Evolutionary conservation across 805 yeast genomes (phyloP).

Genomic region (Candida adriatica): DNA sequence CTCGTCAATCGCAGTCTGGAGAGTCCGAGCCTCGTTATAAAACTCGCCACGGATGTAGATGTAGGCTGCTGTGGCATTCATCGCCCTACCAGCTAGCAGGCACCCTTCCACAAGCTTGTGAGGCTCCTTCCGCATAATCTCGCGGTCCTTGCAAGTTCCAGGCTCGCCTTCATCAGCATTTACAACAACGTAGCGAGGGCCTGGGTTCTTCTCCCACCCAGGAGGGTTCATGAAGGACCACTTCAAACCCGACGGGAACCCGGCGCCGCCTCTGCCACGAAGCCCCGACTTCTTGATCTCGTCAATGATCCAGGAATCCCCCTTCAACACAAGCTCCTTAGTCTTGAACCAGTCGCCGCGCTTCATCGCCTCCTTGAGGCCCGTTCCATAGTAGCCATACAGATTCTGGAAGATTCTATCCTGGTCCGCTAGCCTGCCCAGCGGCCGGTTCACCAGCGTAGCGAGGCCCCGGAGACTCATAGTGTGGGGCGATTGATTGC

Average conservation of each 20-base stretch:
- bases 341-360: constrained; percentile 94
- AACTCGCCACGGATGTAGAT: constrained; percentile 89
- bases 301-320: constrained; percentile 85
- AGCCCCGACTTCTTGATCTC: constrained; percentile 80
- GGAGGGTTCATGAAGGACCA: constrained; percentile 96
- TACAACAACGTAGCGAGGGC: constrained; percentile 85
- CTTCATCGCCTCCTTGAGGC: constrained; percentile 62
- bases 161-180: constrained; percentile 96
- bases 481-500: too few species aligned
- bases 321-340: constrained; percentile 74
- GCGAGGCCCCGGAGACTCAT: too few species aligned
- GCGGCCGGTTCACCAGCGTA: constrained; percentile 42
- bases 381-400: constrained; percentile 68
- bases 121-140: constrained; percentile 85
- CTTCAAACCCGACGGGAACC: constrained; percentile 85
- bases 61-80: constrained; percentile 91
- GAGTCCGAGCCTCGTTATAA: constrained; percentile 66
- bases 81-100: constrained; percentile 80
- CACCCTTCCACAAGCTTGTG: constrained; percentile 93
- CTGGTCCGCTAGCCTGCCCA: constrained; percentile 74
- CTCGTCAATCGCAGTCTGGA: constrained; percentile 81
- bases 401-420: constrained; percentile 86
- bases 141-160: constrained; percentile 90
- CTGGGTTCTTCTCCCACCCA: constrained; percentile 85
- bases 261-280: constrained; percentile 93